Conservation (phyloP, 371 early-diverging fungal species). For the Lichtheimia corymbifera region DNA sequence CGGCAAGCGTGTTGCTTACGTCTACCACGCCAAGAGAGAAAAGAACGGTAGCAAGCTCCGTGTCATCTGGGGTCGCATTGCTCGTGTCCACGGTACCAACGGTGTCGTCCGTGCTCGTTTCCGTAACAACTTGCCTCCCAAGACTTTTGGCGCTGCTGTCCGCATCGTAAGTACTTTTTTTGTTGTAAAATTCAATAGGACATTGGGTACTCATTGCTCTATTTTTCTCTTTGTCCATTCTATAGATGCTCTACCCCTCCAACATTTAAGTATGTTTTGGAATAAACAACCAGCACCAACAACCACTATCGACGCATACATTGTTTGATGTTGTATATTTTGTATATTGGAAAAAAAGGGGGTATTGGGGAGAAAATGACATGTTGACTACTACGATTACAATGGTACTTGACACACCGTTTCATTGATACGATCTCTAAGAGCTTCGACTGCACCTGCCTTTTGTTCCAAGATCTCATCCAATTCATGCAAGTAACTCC, state of each 20-base stretch:
- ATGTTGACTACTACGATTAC: constrained; percentile 11
- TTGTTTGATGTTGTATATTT: background rate
- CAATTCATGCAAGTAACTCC: constrained; percentile 55
- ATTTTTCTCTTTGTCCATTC: constrained; percentile 7
- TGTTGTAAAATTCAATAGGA: background rate
- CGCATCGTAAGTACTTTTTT: constrained; percentile 78
- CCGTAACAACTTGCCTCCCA: constrained; percentile 94
- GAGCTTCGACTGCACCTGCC: constrained; percentile 46
- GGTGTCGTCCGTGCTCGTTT: constrained; percentile 97
- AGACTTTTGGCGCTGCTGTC: constrained; percentile 88
- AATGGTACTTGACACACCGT: constrained; percentile 37
- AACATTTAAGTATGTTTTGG: constrained; percentile 63
- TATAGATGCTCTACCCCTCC: constrained; percentile 94
- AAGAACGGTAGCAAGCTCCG: constrained; percentile 92
- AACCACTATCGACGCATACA: too few relatives aligned
- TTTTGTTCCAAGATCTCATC: constrained; percentile 63
- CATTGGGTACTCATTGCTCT: background rate
- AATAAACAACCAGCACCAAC: background rate
- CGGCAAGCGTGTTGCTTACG: constrained; percentile 84
- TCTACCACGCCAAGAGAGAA: constrained; percentile 87
- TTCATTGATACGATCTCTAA: constrained; percentile 51
- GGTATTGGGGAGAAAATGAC: constrained; percentile 4
- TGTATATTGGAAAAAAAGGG: background rate
- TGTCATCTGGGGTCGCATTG: constrained; percentile 96
- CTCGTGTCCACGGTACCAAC: constrained; percentile 93